Evolutionary conservation across 805 yeast species (phyloP), one percentile per base, ranked within the genome.

Genomic region (Suhomyces sp.): DNA sequence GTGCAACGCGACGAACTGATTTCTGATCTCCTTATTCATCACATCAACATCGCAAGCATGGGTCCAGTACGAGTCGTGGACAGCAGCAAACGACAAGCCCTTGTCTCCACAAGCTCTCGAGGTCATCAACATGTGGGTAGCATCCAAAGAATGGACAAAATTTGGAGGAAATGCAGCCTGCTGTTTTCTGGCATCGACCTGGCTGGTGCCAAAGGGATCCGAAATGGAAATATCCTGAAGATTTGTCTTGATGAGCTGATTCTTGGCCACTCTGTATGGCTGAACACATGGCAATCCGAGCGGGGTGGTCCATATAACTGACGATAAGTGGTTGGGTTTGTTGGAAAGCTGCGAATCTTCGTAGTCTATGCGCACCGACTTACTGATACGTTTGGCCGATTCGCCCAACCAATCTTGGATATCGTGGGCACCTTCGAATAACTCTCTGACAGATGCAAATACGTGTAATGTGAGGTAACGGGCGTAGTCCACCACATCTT

Each of bases 221-320:
- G 84, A 74, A 54, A 94, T 87, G 53, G 79, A 83, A n/a, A 94
- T 86, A 1, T 92, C 86, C 67, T 94, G 99, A 56, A 94, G 72
- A 58, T 87, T 87, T 0, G 99, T 93, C n/a, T 75, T 67, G 8
- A 94, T 82, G 55, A 84, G 85, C 58, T 79, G 84, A 56, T 80
- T 82, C 58, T 81, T 81, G 44, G 78, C 72, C 25, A 84, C 80
- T 60, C 99, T 80, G 65, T 94, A 94, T 1, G 99, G 99, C 68
- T 94, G 99, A 17, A 94, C 99, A 65, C 96, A 91, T 2, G 98
- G 97, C 55, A 94, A 75, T 3, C 97, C 97, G 39, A 93, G 71
- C 1, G 99, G 98, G 0, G 98, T 87, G 0, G 99, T 94, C 99
- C 99, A 94, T 59, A 94, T 90, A 6, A 94, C 97, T 4, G 96